phyloP scores from a whole-genome alignment of 2,329 filamentous ascomycete genomes.

The Cladophialophora chaetospira region DNA sequence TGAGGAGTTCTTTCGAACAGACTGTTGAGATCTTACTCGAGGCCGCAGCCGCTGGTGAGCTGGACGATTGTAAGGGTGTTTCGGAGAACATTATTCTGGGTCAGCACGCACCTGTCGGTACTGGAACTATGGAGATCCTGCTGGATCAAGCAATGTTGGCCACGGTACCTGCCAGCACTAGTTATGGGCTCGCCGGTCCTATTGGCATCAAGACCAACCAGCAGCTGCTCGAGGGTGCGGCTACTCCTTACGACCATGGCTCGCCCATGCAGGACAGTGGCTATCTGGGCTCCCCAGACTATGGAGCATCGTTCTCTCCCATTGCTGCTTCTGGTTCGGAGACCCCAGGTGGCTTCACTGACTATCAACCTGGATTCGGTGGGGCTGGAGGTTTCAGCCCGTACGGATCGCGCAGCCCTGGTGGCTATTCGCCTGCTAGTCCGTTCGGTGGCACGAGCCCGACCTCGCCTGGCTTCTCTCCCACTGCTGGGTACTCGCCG shows the following conservation, averaged over 20 bases:
- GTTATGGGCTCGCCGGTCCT: slow-evolving; percentile 76
- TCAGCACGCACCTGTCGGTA: slow-evolving; percentile 95
- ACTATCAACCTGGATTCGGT: slow-evolving; percentile 71
- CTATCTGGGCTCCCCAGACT: slow-evolving; percentile 64
- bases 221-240: slow-evolving; percentile 67
- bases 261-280: slow-evolving; percentile 64
- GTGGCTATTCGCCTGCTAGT: slow-evolving; percentile 66
- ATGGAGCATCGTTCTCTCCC: slow-evolving; percentile 68
- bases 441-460: slow-evolving; percentile 72
- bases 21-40: slow-evolving; percentile 98
- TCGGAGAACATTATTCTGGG: slow-evolving; percentile 99
- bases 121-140: slow-evolving; percentile 90
- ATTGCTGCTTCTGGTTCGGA: slow-evolving; percentile 70
- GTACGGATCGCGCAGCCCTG: slow-evolving; percentile 67
- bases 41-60: slow-evolving; percentile 88
- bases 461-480: slow-evolving; percentile 69
- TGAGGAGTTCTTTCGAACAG: slow-evolving; percentile 99
- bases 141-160: slow-evolving; percentile 95
- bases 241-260: slow-evolving; percentile 85
- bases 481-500: slow-evolving; percentile 67
- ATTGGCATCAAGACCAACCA: slow-evolving; percentile 65
- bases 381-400: slow-evolving; percentile 64
- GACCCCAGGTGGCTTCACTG: slow-evolving; percentile 58
- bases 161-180: slow-evolving; percentile 91
- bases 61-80: slow-evolving; percentile 96